Percentiles rank a stretch among this genome's conserved stretches.
Evolutionary conservation across 2,329 filamentous ascomycete genomes (phyloP).

Genomic region (Bertia moriformis): DNA sequence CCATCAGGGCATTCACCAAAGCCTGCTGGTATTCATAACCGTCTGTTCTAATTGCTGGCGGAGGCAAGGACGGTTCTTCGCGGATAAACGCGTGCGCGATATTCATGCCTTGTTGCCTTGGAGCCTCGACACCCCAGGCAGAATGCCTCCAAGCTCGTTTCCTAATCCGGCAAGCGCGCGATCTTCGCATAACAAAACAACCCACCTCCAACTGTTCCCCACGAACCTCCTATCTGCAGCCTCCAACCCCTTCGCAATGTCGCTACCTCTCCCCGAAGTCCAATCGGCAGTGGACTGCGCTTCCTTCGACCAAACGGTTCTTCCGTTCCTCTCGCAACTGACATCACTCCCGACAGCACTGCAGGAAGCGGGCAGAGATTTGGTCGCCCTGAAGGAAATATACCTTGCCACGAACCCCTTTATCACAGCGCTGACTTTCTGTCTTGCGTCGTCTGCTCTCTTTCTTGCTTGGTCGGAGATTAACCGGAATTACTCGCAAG

Average conservation of each 20-base stretch:
- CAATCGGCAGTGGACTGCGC: slow-evolving; percentile 60
- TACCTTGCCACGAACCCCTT: slow-evolving; percentile 81
- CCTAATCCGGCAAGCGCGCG: too few relatives aligned
- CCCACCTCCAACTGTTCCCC: too few relatives aligned
- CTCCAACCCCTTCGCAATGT: background rate
- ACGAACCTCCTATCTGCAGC: too few relatives aligned
- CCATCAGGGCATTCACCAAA: too few relatives aligned
- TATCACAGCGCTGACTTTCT: slow-evolving; percentile 58
- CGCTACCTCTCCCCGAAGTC: slow-evolving; percentile 61
- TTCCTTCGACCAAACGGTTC: slow-evolving; percentile 60
- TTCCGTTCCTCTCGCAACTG: slow-evolving; percentile 60
- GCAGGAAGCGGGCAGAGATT: slow-evolving; percentile 22
- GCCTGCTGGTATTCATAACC: too few relatives aligned
- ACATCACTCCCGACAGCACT: slow-evolving; percentile 54
- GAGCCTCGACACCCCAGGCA: too few relatives aligned
- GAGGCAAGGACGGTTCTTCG: too few relatives aligned
- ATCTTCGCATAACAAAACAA: too few relatives aligned
- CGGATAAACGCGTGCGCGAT: too few relatives aligned
- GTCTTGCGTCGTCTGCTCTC: slow-evolving; percentile 54
- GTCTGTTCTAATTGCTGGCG: too few relatives aligned
- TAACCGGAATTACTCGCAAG: slow-evolving; percentile 92
- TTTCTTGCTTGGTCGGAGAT: slow-evolving; percentile 68
- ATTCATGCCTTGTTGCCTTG: too few relatives aligned
- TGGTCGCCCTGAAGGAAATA: slow-evolving; percentile 49
- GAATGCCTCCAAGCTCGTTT: too few relatives aligned